phyloP scores from a whole-genome alignment of 116 monocot species.

The Dioscorea cayenensis region DNA sequence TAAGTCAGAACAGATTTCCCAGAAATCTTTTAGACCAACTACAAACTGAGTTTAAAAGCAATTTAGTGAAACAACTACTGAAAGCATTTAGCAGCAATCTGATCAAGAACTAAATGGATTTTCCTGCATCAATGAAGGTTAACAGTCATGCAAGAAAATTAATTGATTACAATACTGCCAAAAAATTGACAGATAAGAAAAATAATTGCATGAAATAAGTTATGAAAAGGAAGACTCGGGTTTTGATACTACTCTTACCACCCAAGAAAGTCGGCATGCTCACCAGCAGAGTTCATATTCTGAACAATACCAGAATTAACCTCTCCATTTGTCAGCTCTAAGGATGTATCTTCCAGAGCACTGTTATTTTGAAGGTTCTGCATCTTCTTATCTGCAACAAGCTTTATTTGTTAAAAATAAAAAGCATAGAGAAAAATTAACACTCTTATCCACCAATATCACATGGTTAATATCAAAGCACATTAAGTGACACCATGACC shows the following conservation, averaged over 20 bases:
- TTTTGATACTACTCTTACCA: conserved; percentile 37
- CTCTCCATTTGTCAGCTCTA: conserved; percentile 29
- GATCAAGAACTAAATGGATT: too few relatives aligned
- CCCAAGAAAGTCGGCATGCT: conserved; percentile 19
- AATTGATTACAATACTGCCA: too few relatives aligned
- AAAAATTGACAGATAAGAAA: too few relatives aligned
- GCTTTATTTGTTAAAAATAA: conserved; percentile 25
- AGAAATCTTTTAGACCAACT: too few relatives aligned
- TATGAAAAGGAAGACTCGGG: neutral
- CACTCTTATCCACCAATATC: neutral
- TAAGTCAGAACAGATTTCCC: too few relatives aligned
- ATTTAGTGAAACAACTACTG: too few relatives aligned
- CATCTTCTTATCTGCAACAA: conserved; percentile 47
- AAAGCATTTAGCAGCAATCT: too few relatives aligned
- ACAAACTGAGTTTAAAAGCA: too few relatives aligned
- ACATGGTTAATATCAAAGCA: neutral
- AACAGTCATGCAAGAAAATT: too few relatives aligned
- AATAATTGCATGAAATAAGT: too few relatives aligned
- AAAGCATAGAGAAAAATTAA: neutral
- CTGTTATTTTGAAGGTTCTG: conserved; percentile 16
- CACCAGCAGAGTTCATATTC: conserved; percentile 14
- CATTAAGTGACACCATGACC: neutral
- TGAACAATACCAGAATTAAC: conserved; percentile 19
- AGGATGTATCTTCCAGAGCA: conserved; percentile 15
- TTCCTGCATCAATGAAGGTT: too few relatives aligned